Conservation (phyloP, 2,329 filamentous ascomycete genomes). For the Aspergillus nomiae region DNA sequence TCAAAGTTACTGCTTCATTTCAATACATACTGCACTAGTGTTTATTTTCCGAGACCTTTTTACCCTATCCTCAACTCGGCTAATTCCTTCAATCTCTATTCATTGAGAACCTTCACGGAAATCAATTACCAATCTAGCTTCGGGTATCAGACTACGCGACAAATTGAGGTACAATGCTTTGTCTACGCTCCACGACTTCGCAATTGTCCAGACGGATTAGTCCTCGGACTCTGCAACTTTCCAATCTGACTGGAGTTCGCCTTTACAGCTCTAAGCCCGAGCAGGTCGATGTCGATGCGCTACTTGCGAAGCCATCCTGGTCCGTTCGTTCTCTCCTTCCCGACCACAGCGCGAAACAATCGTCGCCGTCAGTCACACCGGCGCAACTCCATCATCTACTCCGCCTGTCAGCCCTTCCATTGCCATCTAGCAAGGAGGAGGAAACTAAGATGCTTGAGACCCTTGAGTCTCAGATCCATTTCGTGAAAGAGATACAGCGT, state of each 20-base stretch:
- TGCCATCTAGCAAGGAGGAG: constrained; percentile 63
- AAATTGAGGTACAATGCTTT: constrained; percentile 9
- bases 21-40: neutral
- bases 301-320: constrained; percentile 76
- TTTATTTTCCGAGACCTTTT: neutral
- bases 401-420: constrained; percentile 82
- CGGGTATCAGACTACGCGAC: neutral
- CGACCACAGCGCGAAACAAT: constrained; percentile 31
- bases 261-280: constrained; percentile 30
- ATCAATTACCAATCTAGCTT: neutral
- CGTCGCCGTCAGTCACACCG: constrained; percentile 55
- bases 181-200: constrained; percentile 17
- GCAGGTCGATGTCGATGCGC: constrained; percentile 36
- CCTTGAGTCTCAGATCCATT: constrained; percentile 80
- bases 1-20: neutral
- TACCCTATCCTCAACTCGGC: neutral
- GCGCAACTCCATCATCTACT: constrained; percentile 79
- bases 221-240: constrained; percentile 2
- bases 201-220: constrained; percentile 18
- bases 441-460: constrained; percentile 72
- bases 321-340: constrained; percentile 77
- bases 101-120: too few relatives aligned
- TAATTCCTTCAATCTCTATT: neutral
- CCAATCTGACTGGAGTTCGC: constrained; percentile 12
- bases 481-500: constrained; percentile 81